Evolutionary conservation across 2,329 filamentous ascomycete genomes (phyloP), one percentile per base, ranked within the genome.

Genomic region (Aspergillus neoniger): DNA sequence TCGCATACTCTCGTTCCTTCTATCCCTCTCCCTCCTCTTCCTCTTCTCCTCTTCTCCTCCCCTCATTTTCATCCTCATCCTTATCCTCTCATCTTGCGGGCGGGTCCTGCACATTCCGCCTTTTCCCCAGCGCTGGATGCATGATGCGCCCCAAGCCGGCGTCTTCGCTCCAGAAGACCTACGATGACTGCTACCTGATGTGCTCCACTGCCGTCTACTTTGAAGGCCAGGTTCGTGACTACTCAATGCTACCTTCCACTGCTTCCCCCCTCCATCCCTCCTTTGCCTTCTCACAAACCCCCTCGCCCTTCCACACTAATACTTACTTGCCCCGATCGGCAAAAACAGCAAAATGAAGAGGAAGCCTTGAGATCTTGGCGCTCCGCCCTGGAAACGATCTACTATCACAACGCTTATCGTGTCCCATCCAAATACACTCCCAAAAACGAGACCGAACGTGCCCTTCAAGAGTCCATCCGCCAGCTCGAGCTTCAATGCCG

Each of bases 171-270:
- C 94, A 98, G 80, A 97, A 96, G 85, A 96, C 92, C 58, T 98
- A 98, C 80, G 94, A 98, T 80, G 92, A 98, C 77, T 93, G 91
- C 77, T 97, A 96, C 79, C 80, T 97, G 69, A 92, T 90, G 73
- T 97, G 93, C 79, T 97, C 93, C 14, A 98, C 93, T 1, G 94
- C 94, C 41, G 91, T 96, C 56, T 97, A 96, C 79, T 97, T 96
- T 76, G 95, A 99, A 80, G 87, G 89, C 74, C 90, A 96, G 86
- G 92, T 96, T 79, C 30, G 75, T 73, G 21, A 17, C 39, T 57
- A 2, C n/a, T 30, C 47, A 50, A 50, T 50, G 25, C 47, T 30
- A 30, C 47, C 41, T 47, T 38, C 38, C 23, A 36, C 41, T 19
- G 39, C 32, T 36, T 41, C 28, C 48, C 57, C 25, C 50, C 12